Evolutionary conservation across 2,329 filamentous ascomycete genomes (phyloP), one percentile per base, ranked within the genome.

Genomic region (Aureobasidium sp.): DNA sequence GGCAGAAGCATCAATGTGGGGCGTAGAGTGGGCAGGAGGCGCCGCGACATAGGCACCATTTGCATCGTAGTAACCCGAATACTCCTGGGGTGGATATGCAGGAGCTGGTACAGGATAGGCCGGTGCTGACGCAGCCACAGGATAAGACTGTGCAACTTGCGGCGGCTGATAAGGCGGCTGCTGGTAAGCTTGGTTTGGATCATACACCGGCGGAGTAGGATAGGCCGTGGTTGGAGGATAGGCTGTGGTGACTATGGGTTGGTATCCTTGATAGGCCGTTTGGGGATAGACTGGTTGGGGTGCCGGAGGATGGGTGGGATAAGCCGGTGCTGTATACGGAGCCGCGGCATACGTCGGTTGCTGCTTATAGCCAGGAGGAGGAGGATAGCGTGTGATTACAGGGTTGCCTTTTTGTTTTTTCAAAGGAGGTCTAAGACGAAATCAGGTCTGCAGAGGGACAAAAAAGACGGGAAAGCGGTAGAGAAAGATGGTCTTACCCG

Each of bases 331-430:
- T n/a, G 47, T 31, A 27, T 64, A 53, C 8, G 62, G 47, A 44
- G 54, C 39, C 33, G 54, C 48, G 11, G 48, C 31, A 50, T 65
- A 54, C 31, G 59, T 47, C 14, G 50, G 53, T 14, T 39, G 60
- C 19, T 54, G 44, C 56, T 60, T 57, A 35, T 63, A 63, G 5
- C 45, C 56, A 45, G 78, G 78, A 33, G 78, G 78, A 45, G 77
- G 78, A 53, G 78, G 76, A 69, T 80, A 80, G 35, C 75, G 72
- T 8, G 78, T 81, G 64, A 80, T 79, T 66, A 80, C 72, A 7
- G 77, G 76, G 63, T 78, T 78, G 22, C 76, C 73, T 64, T 78
- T 79, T 61, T 68, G 57, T 59, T 74, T 76, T 68, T 80, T 81
- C 68, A 29, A 64, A 17, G 74, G 70, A 17, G 71, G 70, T 17